phyloP scores from a whole-genome alignment of 768 basidiomycete species.

The Boletellus emodensis region DNA sequence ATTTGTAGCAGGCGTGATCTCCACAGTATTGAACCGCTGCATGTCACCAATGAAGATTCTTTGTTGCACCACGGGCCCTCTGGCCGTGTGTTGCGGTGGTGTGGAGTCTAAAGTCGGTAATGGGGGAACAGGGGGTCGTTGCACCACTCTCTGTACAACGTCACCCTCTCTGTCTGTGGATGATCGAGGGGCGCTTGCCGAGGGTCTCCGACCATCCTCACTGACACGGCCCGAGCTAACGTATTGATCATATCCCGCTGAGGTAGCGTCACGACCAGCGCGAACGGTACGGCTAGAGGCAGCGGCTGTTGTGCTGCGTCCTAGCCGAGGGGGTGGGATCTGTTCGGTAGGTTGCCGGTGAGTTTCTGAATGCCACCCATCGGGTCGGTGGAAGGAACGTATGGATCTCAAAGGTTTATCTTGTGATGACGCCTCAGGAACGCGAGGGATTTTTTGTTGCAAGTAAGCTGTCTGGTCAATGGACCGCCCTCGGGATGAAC shows the following conservation, averaged over 20 bases:
- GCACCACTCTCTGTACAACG: conserved; percentile 21
- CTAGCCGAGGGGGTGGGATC: conserved; percentile 27
- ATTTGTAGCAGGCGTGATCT: conserved; percentile 60
- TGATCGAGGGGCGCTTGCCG: conserved; percentile 16
- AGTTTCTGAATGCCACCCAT: conserved; percentile 34
- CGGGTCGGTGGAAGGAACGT: conserved; percentile 61
- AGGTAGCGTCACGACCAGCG: conserved; percentile 14
- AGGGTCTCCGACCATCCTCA: conserved; percentile 25
- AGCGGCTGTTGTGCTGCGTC: conserved; percentile 36
- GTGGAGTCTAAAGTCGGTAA: conserved; percentile 33
- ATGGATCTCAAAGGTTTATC: conserved; percentile 39
- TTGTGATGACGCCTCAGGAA: conserved; percentile 18
- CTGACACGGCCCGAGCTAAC: conserved; percentile 21
- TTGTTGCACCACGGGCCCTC: conserved; percentile 48
- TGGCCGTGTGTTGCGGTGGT: conserved; percentile 28
- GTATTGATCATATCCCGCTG: conserved; percentile 16
- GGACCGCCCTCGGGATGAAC: conserved; percentile 18
- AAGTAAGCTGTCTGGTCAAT: conserved; percentile 9
- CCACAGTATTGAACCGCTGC: conserved; percentile 72
- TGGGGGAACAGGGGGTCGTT: conserved; percentile 38
- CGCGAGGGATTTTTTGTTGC: conserved; percentile 21
- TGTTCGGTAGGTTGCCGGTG: conserved; percentile 32
- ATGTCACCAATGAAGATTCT: conserved; percentile 74
- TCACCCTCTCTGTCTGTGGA: conserved; percentile 24
- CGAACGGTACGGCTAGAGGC: conserved; percentile 10